Percentiles rank a stretch among this genome's conserved stretches.
Evolutionary conservation across 345 rosid species (phyloP).

Genomic region (Lepidium africanum): DNA sequence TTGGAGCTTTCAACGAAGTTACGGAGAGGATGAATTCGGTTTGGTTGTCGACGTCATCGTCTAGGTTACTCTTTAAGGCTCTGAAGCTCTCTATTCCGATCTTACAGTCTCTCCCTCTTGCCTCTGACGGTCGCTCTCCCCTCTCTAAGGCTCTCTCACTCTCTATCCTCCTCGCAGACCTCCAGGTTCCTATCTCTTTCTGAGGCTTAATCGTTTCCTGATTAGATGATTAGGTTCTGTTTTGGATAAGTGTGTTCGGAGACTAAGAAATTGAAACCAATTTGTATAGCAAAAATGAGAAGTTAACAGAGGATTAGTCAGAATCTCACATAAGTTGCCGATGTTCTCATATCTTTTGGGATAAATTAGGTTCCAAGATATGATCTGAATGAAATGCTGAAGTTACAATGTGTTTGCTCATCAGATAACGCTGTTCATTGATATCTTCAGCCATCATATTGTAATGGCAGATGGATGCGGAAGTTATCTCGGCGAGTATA

Average conservation of each 20-base stretch:
- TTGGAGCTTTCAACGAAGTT: constrained; percentile 82
- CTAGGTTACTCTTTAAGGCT: constrained; percentile 67
- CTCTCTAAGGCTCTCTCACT: constrained; percentile 76
- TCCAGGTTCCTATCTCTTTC: constrained; percentile 49
- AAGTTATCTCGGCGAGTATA: constrained; percentile 89
- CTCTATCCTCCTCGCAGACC: constrained; percentile 75
- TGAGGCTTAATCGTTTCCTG: not conserved
- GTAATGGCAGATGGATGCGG: constrained; percentile 79
- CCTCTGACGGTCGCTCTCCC: constrained; percentile 65
- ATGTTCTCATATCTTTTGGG: not conserved
- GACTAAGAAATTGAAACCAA: not conserved
- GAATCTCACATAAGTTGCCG: too few relatives aligned
- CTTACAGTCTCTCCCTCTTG: constrained; percentile 51
- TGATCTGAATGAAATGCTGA: not conserved
- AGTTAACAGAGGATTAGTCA: not conserved
- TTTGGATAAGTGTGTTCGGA: not conserved
- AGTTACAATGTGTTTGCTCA: not conserved
- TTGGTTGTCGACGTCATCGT: constrained; percentile 77
- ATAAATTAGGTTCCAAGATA: not conserved
- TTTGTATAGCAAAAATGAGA: not conserved
- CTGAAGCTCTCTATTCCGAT: constrained; percentile 85
- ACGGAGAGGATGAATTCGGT: constrained; percentile 79
- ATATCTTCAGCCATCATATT: not conserved
- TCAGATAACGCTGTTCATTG: not conserved
- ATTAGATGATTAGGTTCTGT: not conserved